Evolutionary conservation across 805 yeast genomes (phyloP).

Genomic region (Saturnispora dispora): DNA sequence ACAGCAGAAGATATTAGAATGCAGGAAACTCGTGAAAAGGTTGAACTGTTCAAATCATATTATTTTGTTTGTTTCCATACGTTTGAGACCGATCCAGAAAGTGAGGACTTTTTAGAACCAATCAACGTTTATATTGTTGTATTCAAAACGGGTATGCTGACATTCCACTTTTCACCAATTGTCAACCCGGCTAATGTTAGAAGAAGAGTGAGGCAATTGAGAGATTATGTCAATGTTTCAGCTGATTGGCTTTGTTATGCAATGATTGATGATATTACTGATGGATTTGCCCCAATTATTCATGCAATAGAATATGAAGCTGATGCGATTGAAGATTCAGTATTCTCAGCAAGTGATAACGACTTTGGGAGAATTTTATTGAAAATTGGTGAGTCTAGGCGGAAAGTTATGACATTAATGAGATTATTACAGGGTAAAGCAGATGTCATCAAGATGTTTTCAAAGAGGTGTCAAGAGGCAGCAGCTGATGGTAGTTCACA

Average conservation of each 20-base stretch:
- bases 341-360: constrained; percentile 64
- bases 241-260: constrained; percentile 84
- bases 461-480: constrained; percentile 85
- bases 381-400: constrained; percentile 80
- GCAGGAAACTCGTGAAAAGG: constrained; percentile 96
- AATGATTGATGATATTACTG: constrained; percentile 73
- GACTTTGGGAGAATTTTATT: constrained; percentile 72
- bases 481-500: constrained; percentile 18
- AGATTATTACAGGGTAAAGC: constrained; percentile 88
- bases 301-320: constrained; percentile 73
- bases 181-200: constrained; percentile 67
- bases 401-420: constrained; percentile 88
- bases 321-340: constrained; percentile 77
- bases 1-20: constrained; percentile 95
- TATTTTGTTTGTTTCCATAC: constrained; percentile 97
- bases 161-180: constrained; percentile 64
- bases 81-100: constrained; percentile 75
- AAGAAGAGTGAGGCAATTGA: constrained; percentile 70
- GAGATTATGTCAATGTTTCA: constrained; percentile 68
- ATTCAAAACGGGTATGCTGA: constrained; percentile 55
- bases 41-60: constrained; percentile 80
- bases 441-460: constrained; percentile 92
- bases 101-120: constrained; percentile 78
- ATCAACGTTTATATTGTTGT: constrained; percentile 69
- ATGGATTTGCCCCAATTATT: constrained; percentile 76